Evolutionary conservation across 306 rosid genomes (phyloP).

Genomic region (Casuarina equisetifolia): DNA sequence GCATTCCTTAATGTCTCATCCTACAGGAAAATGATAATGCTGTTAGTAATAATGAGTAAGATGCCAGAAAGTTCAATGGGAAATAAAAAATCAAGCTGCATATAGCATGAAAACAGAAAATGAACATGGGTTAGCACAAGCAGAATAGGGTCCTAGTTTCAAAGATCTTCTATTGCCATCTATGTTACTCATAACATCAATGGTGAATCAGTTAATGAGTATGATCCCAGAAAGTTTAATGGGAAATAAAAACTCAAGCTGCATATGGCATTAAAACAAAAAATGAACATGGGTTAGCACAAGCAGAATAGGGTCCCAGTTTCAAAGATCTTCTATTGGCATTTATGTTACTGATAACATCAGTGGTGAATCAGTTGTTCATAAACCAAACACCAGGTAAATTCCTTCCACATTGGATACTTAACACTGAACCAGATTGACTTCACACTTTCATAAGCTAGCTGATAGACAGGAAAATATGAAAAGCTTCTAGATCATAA

Average conservation of each 20-base stretch:
- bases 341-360: background rate
- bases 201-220: slow-evolving; percentile 6
- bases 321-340: slow-evolving; percentile 5
- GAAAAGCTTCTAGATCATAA: slow-evolving; percentile 1
- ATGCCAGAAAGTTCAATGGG: background rate
- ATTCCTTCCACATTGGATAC: slow-evolving; percentile 2
- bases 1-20: slow-evolving; percentile 96
- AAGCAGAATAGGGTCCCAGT: background rate
- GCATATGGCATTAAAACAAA: background rate
- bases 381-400: background rate
- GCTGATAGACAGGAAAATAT: slow-evolving; percentile 9
- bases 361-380: slow-evolving; percentile 1
- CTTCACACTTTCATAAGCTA: slow-evolving; percentile 29
- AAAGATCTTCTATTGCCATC: slow-evolving; percentile 6
- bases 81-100: background rate
- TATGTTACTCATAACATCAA: background rate
- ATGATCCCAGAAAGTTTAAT: background rate
- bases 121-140: background rate
- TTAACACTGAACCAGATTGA: slow-evolving; percentile 11
- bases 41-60: slow-evolving; percentile 13
- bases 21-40: slow-evolving; percentile 45
- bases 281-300: background rate
- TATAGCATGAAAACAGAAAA: background rate
- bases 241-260: background rate
- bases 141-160: background rate